Percentiles rank a stretch among this genome's conserved stretches.
Conservation (phyloP, 2,329 filamentous ascomycete species). For the Sphaceloma murrayae region DNA sequence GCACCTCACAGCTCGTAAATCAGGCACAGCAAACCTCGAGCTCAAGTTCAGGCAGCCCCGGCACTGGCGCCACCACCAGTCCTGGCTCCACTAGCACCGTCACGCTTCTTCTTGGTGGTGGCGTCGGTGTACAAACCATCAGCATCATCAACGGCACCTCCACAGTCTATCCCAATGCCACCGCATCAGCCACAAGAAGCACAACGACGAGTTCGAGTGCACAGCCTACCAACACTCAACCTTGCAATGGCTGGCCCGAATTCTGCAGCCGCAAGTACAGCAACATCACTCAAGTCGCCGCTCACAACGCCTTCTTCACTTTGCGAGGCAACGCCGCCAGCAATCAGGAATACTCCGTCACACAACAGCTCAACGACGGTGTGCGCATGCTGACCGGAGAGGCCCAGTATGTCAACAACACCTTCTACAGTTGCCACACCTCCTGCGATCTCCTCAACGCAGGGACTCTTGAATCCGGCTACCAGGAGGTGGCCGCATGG, state of each 20-base stretch:
- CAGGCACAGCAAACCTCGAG: neutral
- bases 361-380: slow-evolving; percentile 67
- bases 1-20: slow-evolving; percentile 8
- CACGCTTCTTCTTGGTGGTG: slow-evolving; percentile 18
- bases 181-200: slow-evolving; percentile 34
- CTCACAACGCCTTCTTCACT: slow-evolving; percentile 75
- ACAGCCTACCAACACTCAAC: slow-evolving; percentile 57
- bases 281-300: slow-evolving; percentile 69
- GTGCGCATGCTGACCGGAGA: slow-evolving; percentile 49
- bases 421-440: slow-evolving; percentile 73
- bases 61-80: slow-evolving; percentile 14
- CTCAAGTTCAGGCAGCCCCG: neutral
- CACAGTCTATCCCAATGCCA: slow-evolving; percentile 35
- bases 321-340: slow-evolving; percentile 59
- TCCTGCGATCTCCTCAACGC: slow-evolving; percentile 72
- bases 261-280: slow-evolving; percentile 68
- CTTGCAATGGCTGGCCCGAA: slow-evolving; percentile 65
- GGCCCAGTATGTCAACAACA: slow-evolving; percentile 46
- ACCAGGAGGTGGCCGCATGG: slow-evolving; percentile 61
- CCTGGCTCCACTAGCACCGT: slow-evolving; percentile 18
- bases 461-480: slow-evolving; percentile 66
- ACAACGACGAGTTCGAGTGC: slow-evolving; percentile 24
- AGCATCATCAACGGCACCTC: slow-evolving; percentile 19
- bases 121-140: slow-evolving; percentile 16
- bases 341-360: slow-evolving; percentile 63